Percentiles rank a stretch among this genome's conserved stretches.
Conservation (phyloP, 176 grass and related monocot genomes). For the Melocanna baccifera region DNA sequence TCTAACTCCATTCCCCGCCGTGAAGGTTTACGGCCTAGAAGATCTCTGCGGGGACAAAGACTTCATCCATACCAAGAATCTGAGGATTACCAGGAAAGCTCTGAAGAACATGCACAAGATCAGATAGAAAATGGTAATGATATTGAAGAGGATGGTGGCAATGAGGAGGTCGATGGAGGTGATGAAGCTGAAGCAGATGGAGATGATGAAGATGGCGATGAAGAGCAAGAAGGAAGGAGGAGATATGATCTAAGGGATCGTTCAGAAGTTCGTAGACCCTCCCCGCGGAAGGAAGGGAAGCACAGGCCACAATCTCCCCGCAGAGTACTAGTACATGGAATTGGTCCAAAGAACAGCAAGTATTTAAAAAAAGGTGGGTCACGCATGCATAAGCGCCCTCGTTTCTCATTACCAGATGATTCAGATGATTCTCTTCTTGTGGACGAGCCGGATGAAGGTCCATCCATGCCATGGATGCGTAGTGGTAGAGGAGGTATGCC, state of each 20-base stretch:
- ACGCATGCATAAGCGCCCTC: conserved; percentile 73
- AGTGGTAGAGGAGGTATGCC: conserved; percentile 68
- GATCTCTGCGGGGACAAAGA: conserved; percentile 53
- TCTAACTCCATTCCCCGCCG: conserved; percentile 70
- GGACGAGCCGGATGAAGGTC: conserved; percentile 81
- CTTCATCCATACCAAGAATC: conserved; percentile 68
- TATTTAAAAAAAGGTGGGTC: conserved; percentile 92
- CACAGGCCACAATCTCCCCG: conserved; percentile 69
- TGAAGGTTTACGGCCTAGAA: conserved; percentile 90
- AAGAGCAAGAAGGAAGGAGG: conserved; percentile 88
- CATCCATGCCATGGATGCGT: conserved; percentile 79
- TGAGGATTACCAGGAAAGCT: conserved; percentile 80
- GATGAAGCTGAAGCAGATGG: conserved; percentile 93
- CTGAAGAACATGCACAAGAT: conserved; percentile 56
- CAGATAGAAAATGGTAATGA: conserved; percentile 87
- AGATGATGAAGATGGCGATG: conserved; percentile 94
- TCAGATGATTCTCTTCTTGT: conserved; percentile 99
- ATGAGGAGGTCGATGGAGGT: conserved; percentile 73
- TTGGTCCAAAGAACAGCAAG: conserved; percentile 67
- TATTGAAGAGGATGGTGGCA: conserved; percentile 70
- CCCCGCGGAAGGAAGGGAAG: conserved; percentile 77
- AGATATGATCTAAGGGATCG: conserved; percentile 92
- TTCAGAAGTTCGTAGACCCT: conserved; percentile 71
- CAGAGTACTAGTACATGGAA: conserved; percentile 83
- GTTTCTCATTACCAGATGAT: conserved; percentile 84